Evolutionary conservation across 495 filamentous ascomycete genomes (phyloP).

Genomic region (Friedmanniomyces simplex): DNA sequence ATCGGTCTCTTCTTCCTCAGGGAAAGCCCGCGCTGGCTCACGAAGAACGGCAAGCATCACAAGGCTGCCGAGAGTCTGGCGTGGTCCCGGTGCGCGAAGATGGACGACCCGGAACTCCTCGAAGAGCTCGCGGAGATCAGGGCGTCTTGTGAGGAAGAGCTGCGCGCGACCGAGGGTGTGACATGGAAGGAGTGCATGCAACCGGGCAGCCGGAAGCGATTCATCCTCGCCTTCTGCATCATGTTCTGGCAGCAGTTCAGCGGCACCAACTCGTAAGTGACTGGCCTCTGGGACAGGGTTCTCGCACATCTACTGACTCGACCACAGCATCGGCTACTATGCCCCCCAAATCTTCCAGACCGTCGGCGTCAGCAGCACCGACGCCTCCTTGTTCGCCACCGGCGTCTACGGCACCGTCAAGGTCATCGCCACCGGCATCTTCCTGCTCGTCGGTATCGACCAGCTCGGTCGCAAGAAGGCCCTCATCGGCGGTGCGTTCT

Average conservation of each 20-base stretch:
- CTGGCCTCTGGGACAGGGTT: neutral
- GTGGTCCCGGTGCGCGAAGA: neutral
- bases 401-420: conserved; percentile 20
- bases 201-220: conserved; percentile 5
- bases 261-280: conserved; percentile 23
- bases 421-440: conserved; percentile 18
- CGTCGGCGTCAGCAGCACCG: conserved; percentile 15
- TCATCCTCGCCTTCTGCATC: conserved; percentile 12
- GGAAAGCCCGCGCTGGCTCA: conserved; percentile 8
- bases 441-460: conserved; percentile 19
- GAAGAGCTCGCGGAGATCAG: conserved; percentile 16
- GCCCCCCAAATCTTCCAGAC: conserved; percentile 24
- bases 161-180: conserved; percentile 7
- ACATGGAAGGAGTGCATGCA: conserved; percentile 12
- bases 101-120: conserved; percentile 10
- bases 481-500: conserved; percentile 12
- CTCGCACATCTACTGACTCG: neutral
- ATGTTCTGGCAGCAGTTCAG: conserved; percentile 29
- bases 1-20: conserved; percentile 13
- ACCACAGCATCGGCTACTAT: conserved; percentile 13
- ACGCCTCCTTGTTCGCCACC: conserved; percentile 10
- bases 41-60: conserved; percentile 6
- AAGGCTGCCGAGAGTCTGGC: neutral
- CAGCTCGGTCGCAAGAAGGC: conserved; percentile 16
- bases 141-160: conserved; percentile 14